Base-by-base conservation (phyloP, 225 moss, liverwort and hornwort genomes). In the Pseudoscleropodium purum region DNA sequence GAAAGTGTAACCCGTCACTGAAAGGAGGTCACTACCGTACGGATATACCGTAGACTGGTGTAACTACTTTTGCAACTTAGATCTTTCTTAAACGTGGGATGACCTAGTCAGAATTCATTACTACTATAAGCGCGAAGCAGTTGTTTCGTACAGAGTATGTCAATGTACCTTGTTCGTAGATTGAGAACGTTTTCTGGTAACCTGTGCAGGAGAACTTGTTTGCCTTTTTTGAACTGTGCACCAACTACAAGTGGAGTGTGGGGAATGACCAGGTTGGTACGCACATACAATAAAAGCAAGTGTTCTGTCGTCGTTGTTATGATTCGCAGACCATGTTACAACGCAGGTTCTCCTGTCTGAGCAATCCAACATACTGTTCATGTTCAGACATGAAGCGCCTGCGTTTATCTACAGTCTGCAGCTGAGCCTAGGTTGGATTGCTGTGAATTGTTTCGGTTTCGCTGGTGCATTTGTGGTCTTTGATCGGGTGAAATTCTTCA, bases 181-280 rank as follows among this genome's bases (percentile, higher is more conserved):
- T 51, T 92, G 61, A 93, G 63, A 7, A 69, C 10, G 25, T 21
- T 81, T 90, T 73, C 79, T 88, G 86, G 66, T 85, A 61, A 64
- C 60, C 85, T 89, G 47, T 82, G 85, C 93, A 95, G 97, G 96
- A 96, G 86, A 95, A 95, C 75, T 88, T 98, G 60, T 94, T 98
- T 70, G 95, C 98, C 34, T 98, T 98, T 60, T 92, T 85, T 89
- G 98, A 93, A 83, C 93, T 95, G 39, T 98, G 98, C 95, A 92
- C 84, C 80, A 96, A 95, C 93, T 98, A 96, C 90, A 98, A 95
- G 92, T 98, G 98, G 98, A 93, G 93, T 54, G 90, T 97, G 47
- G 92, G 93, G 87, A 94, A 98, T 89, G 96, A 96, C 54, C 94
- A 96, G 96, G 96, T 96, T 85, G 79, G 86, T 79, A 79, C 47